These are phyloP conservation scores for Phytophthora melonis DNA, from an alignment of 352 stramenopile genomes.

Conservation along the genomic window DNA sequence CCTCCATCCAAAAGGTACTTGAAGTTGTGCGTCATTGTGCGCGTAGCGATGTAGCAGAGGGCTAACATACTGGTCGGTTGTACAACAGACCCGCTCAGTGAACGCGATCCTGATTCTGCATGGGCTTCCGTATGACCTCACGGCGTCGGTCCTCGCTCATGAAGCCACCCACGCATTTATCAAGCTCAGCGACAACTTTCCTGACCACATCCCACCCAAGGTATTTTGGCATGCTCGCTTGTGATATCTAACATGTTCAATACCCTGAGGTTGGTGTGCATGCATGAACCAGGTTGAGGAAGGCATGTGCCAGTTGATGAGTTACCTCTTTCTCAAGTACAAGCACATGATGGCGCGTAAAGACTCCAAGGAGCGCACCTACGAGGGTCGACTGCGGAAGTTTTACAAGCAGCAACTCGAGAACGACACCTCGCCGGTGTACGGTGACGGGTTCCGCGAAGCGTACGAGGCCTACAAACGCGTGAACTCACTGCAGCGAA, in stretches of 20 bases:
- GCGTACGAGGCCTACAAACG: constrained; percentile 71
- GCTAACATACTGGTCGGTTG: not conserved
- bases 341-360: constrained; percentile 62
- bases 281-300: constrained; percentile 47
- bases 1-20: constrained; percentile 61
- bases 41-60: not conserved
- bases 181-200: constrained; percentile 76
- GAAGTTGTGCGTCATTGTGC: not conserved
- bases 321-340: constrained; percentile 81
- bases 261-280: constrained; percentile 11
- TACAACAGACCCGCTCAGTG: constrained; percentile 63
- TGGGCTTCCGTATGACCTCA: constrained; percentile 79
- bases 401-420: constrained; percentile 77
- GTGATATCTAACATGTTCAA: not conserved
- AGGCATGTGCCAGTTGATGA: constrained; percentile 82
- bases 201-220: constrained; percentile 53
- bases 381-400: constrained; percentile 57
- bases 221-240: constrained; percentile 23
- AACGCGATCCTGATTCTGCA: constrained; percentile 79
- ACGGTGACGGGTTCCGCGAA: constrained; percentile 74
- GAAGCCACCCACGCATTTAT: constrained; percentile 83
- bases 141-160: constrained; percentile 73
- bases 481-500: constrained; percentile 67
- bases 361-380: constrained; percentile 46
- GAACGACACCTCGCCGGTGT: constrained; percentile 63